phyloP scores from a whole-genome alignment of 2,329 filamentous ascomycete genomes.

The Colletotrichum neosansevieriae region DNA sequence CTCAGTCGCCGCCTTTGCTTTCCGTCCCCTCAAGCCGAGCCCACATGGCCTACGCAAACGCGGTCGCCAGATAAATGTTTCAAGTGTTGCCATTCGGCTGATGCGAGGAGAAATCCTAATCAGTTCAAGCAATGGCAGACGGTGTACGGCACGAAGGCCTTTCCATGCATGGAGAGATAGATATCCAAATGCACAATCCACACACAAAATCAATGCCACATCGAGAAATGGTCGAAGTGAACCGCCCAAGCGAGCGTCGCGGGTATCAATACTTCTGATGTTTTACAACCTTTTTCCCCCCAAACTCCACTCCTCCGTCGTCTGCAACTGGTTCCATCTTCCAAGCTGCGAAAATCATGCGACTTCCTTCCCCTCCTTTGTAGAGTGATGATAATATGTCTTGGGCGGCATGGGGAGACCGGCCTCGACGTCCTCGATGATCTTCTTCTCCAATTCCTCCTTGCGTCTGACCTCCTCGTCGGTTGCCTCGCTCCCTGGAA shows the following conservation, averaged over 20 bases:
- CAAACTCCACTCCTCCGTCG: background rate
- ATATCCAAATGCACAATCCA: conserved; percentile 18
- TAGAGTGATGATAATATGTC: conserved; percentile 52
- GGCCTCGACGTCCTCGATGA: conserved; percentile 60
- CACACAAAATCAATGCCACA: background rate
- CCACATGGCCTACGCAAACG: background rate
- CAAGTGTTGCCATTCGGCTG: background rate
- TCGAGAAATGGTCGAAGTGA: background rate
- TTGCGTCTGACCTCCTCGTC: conserved; percentile 48
- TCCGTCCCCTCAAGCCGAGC: background rate
- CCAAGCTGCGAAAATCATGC: conserved; percentile 1
- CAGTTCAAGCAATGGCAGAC: background rate
- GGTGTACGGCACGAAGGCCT: background rate
- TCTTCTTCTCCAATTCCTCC: conserved; percentile 57
- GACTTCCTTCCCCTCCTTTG: conserved; percentile 43
- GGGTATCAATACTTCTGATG: conserved; percentile 35
- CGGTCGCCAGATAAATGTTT: background rate
- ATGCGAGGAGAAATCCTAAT: background rate
- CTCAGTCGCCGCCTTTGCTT: conserved; percentile 38
- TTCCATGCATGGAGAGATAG: conserved; percentile 9
- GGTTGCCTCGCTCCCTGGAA: conserved; percentile 42
- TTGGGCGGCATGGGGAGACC: conserved; percentile 60
- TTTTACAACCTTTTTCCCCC: conserved; percentile 10
- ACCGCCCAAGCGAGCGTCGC: conserved; percentile 34
- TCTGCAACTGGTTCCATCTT: background rate